Conservation (phyloP, 2,329 filamentous ascomycete genomes). For the Orbilia brochopaga region DNA sequence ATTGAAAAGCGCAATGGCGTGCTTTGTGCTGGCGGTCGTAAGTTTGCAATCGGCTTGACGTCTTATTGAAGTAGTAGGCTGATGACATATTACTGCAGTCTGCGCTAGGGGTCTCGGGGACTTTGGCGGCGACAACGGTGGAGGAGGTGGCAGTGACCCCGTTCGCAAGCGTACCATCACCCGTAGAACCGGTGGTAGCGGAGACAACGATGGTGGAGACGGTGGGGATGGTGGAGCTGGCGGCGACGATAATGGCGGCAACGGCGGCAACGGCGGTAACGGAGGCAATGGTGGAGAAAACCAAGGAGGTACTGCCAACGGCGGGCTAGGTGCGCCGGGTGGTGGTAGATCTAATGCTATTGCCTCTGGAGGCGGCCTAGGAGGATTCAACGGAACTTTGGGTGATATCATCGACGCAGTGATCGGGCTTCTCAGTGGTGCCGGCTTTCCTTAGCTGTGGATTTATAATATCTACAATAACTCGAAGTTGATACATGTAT, state of each 20-base stretch:
- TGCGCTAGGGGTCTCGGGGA: neutral
- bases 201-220: neutral
- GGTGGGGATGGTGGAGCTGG: neutral
- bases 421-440: no score
- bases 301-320: neutral
- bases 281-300: slow-evolving; percentile 8
- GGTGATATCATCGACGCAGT: no score
- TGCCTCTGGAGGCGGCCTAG: no score
- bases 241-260: slow-evolving; percentile 5
- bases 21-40: slow-evolving; percentile 24
- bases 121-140: neutral
- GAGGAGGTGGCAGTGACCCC: no score
- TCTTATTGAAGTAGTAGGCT: neutral
- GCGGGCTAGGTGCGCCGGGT: neutral
- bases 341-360: no score
- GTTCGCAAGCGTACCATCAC: neutral
- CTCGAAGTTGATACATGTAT: no score
- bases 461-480: no score
- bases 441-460: no score
- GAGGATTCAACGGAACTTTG: no score
- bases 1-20: slow-evolving; percentile 3
- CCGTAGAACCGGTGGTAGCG: neutral
- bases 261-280: slow-evolving; percentile 8
- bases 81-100: neutral
- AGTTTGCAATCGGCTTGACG: neutral